Conservation (phyloP, 148 eudicot genomes). For the Dysphania ambrosioides region DNA sequence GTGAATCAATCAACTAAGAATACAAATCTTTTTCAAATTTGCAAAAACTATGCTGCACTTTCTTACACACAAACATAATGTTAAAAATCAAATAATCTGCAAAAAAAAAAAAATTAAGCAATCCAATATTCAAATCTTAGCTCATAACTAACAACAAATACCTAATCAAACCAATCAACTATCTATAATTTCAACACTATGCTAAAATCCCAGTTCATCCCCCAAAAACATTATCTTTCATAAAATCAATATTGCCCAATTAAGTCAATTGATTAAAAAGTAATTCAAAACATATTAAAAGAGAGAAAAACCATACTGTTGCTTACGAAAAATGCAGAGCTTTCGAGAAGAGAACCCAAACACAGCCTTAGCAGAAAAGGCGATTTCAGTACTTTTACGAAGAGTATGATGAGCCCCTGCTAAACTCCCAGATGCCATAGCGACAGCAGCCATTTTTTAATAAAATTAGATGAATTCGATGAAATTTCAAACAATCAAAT, state of each 20-base stretch:
- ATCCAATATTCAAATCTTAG: too few relatives aligned
- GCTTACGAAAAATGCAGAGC: conserved; percentile 35
- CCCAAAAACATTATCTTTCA: too few relatives aligned
- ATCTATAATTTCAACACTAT: too few relatives aligned
- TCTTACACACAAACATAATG: too few relatives aligned
- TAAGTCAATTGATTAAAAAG: too few relatives aligned
- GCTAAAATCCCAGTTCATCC: too few relatives aligned
- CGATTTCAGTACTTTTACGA: conserved; percentile 34
- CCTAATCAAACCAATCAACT: neutral
- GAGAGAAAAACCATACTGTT: conserved; percentile 35
- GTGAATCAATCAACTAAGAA: too few relatives aligned
- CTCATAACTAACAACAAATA: neutral
- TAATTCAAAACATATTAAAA: neutral
- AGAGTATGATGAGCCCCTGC: conserved; percentile 40
- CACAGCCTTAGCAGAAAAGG: conserved; percentile 32
- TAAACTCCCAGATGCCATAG: conserved; percentile 64
- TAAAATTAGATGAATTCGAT: neutral
- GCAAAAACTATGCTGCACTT: neutral
- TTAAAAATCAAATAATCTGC: too few relatives aligned
- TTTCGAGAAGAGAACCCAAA: conserved; percentile 44
- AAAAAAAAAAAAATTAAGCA: too few relatives aligned
- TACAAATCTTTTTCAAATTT: neutral
- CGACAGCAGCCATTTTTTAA: conserved; percentile 65
- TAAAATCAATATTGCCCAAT: too few relatives aligned
- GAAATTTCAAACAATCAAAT: neutral